These are phyloP conservation scores for Clavispora phyllophila DNA, from an alignment of 805 yeast genomes.

Conservation along the genomic window DNA sequence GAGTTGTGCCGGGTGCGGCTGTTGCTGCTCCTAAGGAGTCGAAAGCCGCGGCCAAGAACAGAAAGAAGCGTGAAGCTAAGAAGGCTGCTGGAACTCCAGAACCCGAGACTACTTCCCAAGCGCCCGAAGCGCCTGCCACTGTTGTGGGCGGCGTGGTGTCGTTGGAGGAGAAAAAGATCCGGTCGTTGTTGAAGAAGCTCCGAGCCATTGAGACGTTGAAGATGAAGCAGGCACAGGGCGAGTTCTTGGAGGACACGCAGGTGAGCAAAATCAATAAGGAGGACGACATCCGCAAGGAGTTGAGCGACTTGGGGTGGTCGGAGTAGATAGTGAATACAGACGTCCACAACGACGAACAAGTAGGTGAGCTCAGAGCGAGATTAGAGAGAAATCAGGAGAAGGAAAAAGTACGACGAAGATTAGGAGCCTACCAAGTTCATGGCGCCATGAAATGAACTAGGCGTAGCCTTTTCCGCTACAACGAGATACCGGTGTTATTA, in stretches of 20 bases:
- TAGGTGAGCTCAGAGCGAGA: too few species aligned
- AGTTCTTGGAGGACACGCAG: constrained; percentile 88
- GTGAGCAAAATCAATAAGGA: constrained; percentile 85
- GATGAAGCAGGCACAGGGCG: constrained; percentile 78
- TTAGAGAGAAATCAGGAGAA: too few species aligned
- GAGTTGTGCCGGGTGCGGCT: constrained; percentile 57
- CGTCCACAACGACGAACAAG: not conserved
- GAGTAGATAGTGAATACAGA: constrained; percentile 18
- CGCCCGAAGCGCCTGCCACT: constrained; percentile 23
- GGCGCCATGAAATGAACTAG: too few species aligned
- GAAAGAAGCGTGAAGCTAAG: constrained; percentile 69
- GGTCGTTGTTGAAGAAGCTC: constrained; percentile 84
- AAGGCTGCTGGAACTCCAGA: constrained; percentile 19
- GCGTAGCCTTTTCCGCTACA: too few species aligned
- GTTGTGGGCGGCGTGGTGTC: constrained; percentile 61
- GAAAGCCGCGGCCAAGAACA: constrained; percentile 66
- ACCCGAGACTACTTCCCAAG: not conserved
- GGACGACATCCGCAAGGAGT: constrained; percentile 69
- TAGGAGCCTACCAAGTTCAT: too few species aligned
- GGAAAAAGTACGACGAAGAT: too few species aligned
- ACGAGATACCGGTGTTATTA: too few species aligned
- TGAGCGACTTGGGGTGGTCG: constrained; percentile 66
- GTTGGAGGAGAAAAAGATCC: constrained; percentile 86
- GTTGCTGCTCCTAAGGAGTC: constrained; percentile 41
- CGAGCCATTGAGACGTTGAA: constrained; percentile 93